Conservation (phyloP, 768 basidiomycete species). For the Tricholoma bakamatsutake region DNA sequence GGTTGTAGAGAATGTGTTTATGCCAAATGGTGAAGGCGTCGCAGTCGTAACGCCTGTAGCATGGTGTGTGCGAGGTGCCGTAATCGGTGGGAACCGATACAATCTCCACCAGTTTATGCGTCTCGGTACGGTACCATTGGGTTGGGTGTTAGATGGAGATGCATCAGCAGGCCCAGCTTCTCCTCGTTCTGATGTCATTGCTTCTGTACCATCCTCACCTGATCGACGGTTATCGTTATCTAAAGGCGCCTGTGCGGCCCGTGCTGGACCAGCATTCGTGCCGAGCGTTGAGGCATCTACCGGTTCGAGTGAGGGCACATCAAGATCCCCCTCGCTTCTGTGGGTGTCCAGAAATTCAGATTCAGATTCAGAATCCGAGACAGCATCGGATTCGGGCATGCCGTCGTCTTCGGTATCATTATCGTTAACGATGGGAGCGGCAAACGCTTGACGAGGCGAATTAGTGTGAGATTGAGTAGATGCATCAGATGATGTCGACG, state of each 20-base stretch:
- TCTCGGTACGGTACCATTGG: constrained; percentile 23
- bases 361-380: constrained; percentile 34
- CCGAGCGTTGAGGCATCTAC: background rate
- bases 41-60: constrained; percentile 13
- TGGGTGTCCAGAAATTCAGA: constrained; percentile 28
- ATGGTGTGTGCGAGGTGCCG: constrained; percentile 22
- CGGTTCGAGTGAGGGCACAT: background rate
- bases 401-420: constrained; percentile 2
- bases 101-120: constrained; percentile 79
- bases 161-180: background rate
- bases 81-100: constrained; percentile 75
- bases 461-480: background rate
- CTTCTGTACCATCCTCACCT: background rate
- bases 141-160: background rate
- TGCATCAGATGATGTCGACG: background rate
- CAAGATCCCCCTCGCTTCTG: constrained; percentile 20
- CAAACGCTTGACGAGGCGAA: background rate
- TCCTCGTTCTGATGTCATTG: background rate
- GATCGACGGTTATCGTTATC: background rate
- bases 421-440: background rate
- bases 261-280: constrained; percentile 6
- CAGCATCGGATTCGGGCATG: constrained; percentile 27
- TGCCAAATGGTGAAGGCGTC: constrained; percentile 7
- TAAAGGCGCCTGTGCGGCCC: background rate
- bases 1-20: constrained; percentile 10